These are phyloP conservation scores for Carex littledalei DNA, from an alignment of 176 grass and related monocot species.

Conservation along the genomic window DNA sequence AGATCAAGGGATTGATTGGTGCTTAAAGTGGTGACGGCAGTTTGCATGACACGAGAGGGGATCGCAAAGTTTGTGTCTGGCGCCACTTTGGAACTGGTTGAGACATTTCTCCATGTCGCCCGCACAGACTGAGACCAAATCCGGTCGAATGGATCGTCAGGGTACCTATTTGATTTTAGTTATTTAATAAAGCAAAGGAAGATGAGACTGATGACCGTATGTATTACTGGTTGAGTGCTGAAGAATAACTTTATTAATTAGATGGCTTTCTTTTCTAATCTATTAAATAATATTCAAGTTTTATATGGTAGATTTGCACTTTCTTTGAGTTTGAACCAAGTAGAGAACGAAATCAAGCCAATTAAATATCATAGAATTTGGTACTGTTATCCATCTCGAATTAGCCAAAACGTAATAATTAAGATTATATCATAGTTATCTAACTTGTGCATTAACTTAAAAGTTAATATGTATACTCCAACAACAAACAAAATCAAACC, in stretches of 20 bases:
- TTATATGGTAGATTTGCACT: neutral
- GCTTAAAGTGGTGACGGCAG: slow-evolving; percentile 14
- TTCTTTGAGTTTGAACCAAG: neutral
- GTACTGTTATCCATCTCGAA: neutral
- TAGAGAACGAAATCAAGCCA: neutral
- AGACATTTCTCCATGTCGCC: neutral
- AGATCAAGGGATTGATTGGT: neutral
- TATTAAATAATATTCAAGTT: too few relatives aligned
- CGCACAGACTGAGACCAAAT: slow-evolving; percentile 19
- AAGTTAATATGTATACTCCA: neutral
- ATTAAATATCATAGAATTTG: neutral
- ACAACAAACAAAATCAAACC: neutral
- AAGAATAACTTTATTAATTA: too few relatives aligned
- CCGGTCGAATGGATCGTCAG: slow-evolving; percentile 39
- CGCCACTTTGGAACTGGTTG: neutral
- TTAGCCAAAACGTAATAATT: neutral
- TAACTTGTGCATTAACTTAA: neutral
- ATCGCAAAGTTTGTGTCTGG: neutral
- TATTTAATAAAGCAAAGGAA: neutral
- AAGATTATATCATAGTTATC: neutral
- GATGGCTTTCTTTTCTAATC: too few relatives aligned
- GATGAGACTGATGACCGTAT: neutral
- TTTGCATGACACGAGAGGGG: slow-evolving; percentile 27
- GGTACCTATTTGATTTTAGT: slow-evolving; percentile 30
- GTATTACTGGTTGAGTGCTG: too few relatives aligned